Base-by-base conservation (phyloP, 257 asterid species). In the Cynanchum wilfordii region DNA sequence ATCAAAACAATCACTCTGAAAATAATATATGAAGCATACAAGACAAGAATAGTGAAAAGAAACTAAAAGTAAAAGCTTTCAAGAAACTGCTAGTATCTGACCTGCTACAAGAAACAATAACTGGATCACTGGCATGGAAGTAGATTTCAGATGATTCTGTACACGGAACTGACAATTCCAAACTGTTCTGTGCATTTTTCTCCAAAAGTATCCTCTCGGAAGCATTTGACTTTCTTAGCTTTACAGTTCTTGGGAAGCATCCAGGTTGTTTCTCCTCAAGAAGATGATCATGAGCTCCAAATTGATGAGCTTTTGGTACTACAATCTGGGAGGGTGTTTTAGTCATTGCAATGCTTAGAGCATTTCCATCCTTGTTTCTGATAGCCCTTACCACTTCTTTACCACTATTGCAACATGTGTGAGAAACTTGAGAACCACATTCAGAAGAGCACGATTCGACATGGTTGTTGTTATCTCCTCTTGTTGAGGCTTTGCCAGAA, bases 361-460 rank as follows among this genome's bases (percentile, higher is more conserved):
- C 86, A 79, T 90, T 89, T 57, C 96, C 96, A 19, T 89, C 88
- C 50, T 81, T 73, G 71, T 76, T 82, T 75, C 94, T 72, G 70
- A 90, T 79, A 65, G 82, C 85, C 74, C 84, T 81, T 57, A 85
- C 81, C n/a, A 79, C 57, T 71, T 81, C 87, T 44, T 70, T 86
- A 16, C 76, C 87, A 33, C 5, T 33, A 77, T 79, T 88, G 80
- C 90, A 88, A 71, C 87, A 90, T 0, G 80, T 64, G n/a, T 51
- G 84, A n/a, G 83, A 68, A 52, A 59, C 67, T 33, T 83, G 91
- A 44, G 97, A 87, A 65, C 84, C 88, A 66, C 86, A 78, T 29
- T 89, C 92, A 4, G 90, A 84, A 51, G 91, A 78, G 47, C 94
- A 82, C 1, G 87, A 79, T 36, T 85, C 89, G n/a, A 80, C 85